Percentiles rank a stretch among this genome's conserved stretches.
Conservation (phyloP, 2,329 filamentous ascomycete genomes). For the Cordyceps farinosa region DNA sequence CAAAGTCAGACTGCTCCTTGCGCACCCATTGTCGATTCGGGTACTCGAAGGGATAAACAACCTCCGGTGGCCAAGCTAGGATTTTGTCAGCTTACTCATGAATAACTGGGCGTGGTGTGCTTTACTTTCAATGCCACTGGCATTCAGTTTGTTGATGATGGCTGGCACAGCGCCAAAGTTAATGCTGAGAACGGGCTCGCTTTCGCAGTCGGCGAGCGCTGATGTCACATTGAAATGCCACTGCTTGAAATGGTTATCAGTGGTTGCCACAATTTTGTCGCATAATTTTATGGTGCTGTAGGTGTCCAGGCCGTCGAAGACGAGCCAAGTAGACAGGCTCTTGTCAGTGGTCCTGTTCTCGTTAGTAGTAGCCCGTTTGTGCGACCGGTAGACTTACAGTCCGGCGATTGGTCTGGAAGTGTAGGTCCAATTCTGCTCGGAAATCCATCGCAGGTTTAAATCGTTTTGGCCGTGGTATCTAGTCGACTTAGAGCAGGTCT, state of each 20-base stretch:
- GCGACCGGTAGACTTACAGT: conserved; percentile 31
- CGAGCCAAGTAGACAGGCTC: conserved; percentile 39
- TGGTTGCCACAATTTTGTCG: conserved; percentile 49
- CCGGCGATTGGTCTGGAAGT: conserved; percentile 35
- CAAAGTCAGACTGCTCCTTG: conserved; percentile 61
- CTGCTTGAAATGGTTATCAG: conserved; percentile 61
- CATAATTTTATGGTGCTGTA: conserved; percentile 56
- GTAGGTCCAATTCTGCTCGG: conserved; percentile 55
- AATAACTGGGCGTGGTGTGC: not conserved
- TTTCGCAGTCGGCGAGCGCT: conserved; percentile 31
- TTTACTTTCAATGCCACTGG: conserved; percentile 10
- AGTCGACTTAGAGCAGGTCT: conserved; percentile 13
- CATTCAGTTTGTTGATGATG: conserved; percentile 17
- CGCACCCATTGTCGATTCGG: conserved; percentile 36
- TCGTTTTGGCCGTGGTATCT: conserved; percentile 55
- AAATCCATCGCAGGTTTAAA: conserved; percentile 57
- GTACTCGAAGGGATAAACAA: conserved; percentile 12
- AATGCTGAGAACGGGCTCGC: conserved; percentile 18
- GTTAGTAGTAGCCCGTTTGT: not conserved
- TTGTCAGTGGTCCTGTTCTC: conserved; percentile 35
- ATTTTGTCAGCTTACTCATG: not conserved
- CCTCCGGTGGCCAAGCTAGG: conserved; percentile 3
- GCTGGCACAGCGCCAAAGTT: conserved; percentile 24
- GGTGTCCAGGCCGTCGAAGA: conserved; percentile 61
- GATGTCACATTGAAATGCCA: conserved; percentile 56